These are phyloP conservation scores for Datura wrightii DNA, from an alignment of 257 asterid genomes.

Conservation along the genomic window DNA sequence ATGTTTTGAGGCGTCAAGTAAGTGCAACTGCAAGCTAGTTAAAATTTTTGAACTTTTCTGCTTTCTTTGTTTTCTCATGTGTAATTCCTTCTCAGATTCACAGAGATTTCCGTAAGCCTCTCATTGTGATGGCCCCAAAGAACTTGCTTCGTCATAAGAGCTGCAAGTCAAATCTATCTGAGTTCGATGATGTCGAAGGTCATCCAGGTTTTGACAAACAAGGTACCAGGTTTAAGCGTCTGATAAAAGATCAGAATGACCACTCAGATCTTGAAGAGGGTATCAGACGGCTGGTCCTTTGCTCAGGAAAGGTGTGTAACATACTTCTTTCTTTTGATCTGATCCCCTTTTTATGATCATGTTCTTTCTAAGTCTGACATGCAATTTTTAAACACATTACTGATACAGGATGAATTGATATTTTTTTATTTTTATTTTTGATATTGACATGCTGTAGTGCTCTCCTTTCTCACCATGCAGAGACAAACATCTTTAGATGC, in stretches of 20 bases:
- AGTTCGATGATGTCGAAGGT: constrained; percentile 45
- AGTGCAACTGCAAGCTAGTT: constrained; percentile 40
- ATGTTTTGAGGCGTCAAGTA: constrained; percentile 96
- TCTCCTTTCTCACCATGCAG: neutral
- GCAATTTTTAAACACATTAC: neutral
- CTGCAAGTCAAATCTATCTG: constrained; percentile 41
- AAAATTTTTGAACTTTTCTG: neutral
- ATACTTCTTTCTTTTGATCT: constrained; percentile 15
- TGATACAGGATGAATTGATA: neutral
- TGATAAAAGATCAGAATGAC: constrained; percentile 40
- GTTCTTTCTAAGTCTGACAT: neutral
- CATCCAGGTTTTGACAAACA: constrained; percentile 47
- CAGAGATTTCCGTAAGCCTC: constrained; percentile 45
- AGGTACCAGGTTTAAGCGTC: constrained; percentile 44
- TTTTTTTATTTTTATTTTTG: neutral
- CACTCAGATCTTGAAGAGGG: constrained; percentile 44
- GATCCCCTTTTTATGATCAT: neutral
- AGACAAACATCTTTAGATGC: constrained; percentile 12
- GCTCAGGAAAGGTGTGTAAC: constrained; percentile 46
- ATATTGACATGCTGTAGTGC: neutral
- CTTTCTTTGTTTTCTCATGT: neutral
- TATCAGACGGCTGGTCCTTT: constrained; percentile 42
- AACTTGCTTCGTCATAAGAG: constrained; percentile 46
- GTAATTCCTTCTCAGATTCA: constrained; percentile 21
- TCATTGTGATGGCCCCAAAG: constrained; percentile 50